phyloP scores from a whole-genome alignment of 2,329 filamentous ascomycete genomes.

The Zelopaecilomyces penicillatus region DNA sequence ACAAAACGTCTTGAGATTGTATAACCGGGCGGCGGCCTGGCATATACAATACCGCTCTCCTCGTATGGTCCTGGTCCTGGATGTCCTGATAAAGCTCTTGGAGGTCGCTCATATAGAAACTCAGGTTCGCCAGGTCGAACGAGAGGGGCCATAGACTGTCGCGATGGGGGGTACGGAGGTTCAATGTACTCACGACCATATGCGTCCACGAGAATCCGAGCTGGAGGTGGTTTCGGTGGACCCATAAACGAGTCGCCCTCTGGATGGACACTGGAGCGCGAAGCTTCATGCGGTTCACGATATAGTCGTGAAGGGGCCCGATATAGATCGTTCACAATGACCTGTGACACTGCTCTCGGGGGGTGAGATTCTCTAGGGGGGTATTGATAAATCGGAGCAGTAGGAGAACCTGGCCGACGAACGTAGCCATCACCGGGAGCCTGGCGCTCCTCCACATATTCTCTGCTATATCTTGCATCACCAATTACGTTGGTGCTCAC shows the following conservation, averaged over 20 bases:
- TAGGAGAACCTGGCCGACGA: conserved; percentile 29
- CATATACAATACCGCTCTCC: conserved; percentile 43
- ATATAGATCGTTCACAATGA: conserved; percentile 32
- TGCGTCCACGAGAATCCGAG: conserved; percentile 71
- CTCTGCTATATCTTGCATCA: conserved; percentile 22
- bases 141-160: conserved; percentile 47
- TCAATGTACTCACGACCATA: conserved; percentile 72
- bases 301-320: conserved; percentile 35
- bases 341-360: conserved; percentile 33
- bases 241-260: conserved; percentile 43
- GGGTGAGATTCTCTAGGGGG: conserved; percentile 28
- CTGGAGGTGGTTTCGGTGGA: conserved; percentile 42
- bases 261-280: conserved; percentile 41
- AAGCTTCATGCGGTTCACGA: conserved; percentile 32
- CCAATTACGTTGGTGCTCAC: conserved; percentile 18
- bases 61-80: conserved; percentile 37
- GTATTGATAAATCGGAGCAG: conserved; percentile 29
- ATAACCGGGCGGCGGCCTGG: conserved; percentile 41
- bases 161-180: conserved; percentile 35
- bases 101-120: conserved; percentile 57
- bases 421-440: conserved; percentile 21
- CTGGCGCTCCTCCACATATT: conserved; percentile 25
- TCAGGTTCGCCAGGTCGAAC: conserved; percentile 40
- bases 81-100: conserved; percentile 44
- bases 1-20: conserved; percentile 47